Evolutionary conservation across 2,329 filamentous ascomycete species (phyloP), one percentile per base, ranked within the genome.

Genomic region (Xenoacremonium recifei): DNA sequence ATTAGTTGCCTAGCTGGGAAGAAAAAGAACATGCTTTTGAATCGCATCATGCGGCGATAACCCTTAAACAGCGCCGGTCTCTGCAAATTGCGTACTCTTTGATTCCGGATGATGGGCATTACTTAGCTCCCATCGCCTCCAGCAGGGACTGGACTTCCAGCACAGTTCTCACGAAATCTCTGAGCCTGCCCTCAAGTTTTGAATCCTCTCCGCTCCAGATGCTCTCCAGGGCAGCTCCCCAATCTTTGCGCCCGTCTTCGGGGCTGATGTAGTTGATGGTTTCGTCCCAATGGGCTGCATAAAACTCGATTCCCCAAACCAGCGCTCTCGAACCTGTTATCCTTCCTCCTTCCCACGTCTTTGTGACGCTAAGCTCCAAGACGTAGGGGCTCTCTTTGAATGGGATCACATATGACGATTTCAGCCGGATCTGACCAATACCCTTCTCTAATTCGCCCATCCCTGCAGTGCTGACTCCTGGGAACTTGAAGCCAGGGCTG

Each of bases 231-330:
- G 44, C 49, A 16, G 51, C 39, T 9, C 62, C 64, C 59, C 61
- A 66, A 20, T 64, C 55, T 36, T 57, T 65, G 11, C 53, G 54
- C 12, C 45, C 43, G 9, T 51, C 52, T 15, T 48, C 51, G 13
- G 48, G 43, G 12, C 41, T 57, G 17, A 47, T 39, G 32, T 58
- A 47, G 35, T 66, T 66, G 23, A 66, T 51, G 27, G 53, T 58
- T 35, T 63, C 64, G n/a, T 66, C 64, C 66, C 66, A 69, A 34
- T 66, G 58, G 33, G 48, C 44, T 12, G 59, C 64, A 44, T 61
- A 62, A 13, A 67, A 37, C 23, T 65, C 59, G 16, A 68, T 41
- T 1, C 56, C 55, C 59, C 60, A 66, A 31, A 51, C 60, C 7
- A 50, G 41, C 9, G 59, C 47, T 9, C 62, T 50, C 5, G 43